Base-by-base conservation (phyloP, 805 yeast species). In the Candida andamanensis region DNA sequence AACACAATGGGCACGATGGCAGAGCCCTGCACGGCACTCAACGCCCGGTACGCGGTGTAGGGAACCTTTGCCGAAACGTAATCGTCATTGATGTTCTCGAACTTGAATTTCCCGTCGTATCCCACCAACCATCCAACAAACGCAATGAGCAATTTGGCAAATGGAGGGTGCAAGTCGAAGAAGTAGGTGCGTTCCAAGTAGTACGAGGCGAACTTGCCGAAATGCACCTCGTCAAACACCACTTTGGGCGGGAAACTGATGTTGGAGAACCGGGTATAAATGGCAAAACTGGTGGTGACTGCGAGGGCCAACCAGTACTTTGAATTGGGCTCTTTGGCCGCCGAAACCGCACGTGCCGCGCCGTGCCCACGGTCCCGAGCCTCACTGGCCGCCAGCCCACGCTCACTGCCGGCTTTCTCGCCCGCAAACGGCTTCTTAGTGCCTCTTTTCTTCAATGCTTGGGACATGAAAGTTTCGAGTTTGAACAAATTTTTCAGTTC, bases 161-260 rank as follows among this genome's bases (percentile, higher is more conserved):
- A 85, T 15, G 99, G 99, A 7, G 99, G 99, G 61, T 92, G 99
- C 32, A 92, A 77, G 60, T 92, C 99, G 51, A 92, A 92, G 58
- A 86, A 92, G 58, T 85, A 92, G 0, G 95, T 82, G 41, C 95
- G 72, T 58, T 90, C 84, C 38, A 90, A 62, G 58, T 90, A 90
- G 59, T 83, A 81, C 2, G 86, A 75, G 6, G 90, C 90, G 55
- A 83, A 83, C 49, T 83, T 83, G 22, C 95, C 95, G 49, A 84
- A 84, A 56, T 84, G 94, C 14, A 82, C 92, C 52, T 84, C 94
- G 59, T 84, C 95, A 46, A 84, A 84, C 3, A 84, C 92, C 36
- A 84, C 94, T 53, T 80, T 80, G 39, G 69, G 67, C 3, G 94
- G 94, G 29, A 60, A 65, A 54, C 78, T 68, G 34, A 84, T 69